Base-by-base conservation (phyloP, 768 basidiomycete species). In the Coprinellus micaceus region DNA sequence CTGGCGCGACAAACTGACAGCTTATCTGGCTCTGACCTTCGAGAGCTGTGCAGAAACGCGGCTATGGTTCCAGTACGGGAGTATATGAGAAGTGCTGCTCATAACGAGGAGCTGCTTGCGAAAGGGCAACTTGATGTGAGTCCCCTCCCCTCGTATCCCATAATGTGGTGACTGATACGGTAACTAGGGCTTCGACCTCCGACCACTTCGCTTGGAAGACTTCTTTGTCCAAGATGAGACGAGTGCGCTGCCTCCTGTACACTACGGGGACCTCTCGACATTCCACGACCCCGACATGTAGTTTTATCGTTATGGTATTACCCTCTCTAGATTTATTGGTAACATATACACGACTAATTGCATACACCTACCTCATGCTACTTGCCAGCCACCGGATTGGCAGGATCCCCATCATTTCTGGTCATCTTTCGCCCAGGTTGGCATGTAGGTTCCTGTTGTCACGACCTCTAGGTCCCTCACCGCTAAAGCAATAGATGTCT, bases 11-110 rank as follows among this genome's bases (percentile, higher is more conserved):
- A 79, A 29, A 83, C 94, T 1, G 82, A 83, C 21, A 89, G 91
- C 1, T 74, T 84, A 24, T 95, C 94, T 1, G 95, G 96, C 3
- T 94, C 93, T 2, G 96, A 98, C 69, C 72, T 98, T 53, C 84
- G 87, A 63, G 96, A 99, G 72, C 76, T 95, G 13, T 98, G 95
- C 69, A 80, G 96, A 53, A 94, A 86, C 62, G 95, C 96, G 1
- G 94, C 92, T 0, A 96, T 98, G 94, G 82, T 86, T 1, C 92
- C 94, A 4, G 88, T 95, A 21, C 82, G 91, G 25, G 93, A 95
- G 65, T 88, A 84, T 61, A 85, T 94, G 77, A 78, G 85, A 33
- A 73, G 67, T 25, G 72, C 77, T 15, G 71, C 73, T 51, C 69
- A 70, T 29, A 72, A 77, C 29, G 74, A 71, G 63, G 76, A 66